phyloP scores from a whole-genome alignment of 1,284 basidiomycete genomes.

The Ustilago tritici region DNA sequence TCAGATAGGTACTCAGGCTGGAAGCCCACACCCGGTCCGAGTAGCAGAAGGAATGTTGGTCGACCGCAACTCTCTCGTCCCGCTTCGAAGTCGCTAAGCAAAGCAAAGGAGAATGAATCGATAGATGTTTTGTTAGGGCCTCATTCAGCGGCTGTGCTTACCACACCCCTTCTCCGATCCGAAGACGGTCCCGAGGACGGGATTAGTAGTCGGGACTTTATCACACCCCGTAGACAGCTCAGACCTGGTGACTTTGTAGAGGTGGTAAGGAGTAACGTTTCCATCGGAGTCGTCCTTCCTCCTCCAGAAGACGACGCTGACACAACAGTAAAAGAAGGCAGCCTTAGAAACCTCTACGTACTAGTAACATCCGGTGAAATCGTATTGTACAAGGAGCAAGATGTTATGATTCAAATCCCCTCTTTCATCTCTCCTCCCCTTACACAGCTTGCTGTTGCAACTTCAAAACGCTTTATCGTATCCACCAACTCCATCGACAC shows the following conservation, averaged over 20 bases:
- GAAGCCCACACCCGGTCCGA: constrained; percentile 40
- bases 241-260: constrained; percentile 52
- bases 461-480: constrained; percentile 22
- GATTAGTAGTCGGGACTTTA: constrained; percentile 22
- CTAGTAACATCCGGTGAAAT: constrained; percentile 37
- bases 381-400: constrained; percentile 32
- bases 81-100: constrained; percentile 13
- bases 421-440: constrained; percentile 27
- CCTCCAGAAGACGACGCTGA: constrained; percentile 12
- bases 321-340: neutral
- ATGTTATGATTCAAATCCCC: constrained; percentile 52
- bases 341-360: constrained; percentile 31
- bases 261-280: constrained; percentile 9
- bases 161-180: constrained; percentile 9
- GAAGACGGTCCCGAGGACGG: neutral
- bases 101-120: constrained; percentile 4
- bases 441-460: constrained; percentile 6
- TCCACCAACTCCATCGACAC: constrained; percentile 23
- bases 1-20: constrained; percentile 39
- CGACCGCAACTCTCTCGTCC: constrained; percentile 29
- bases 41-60: constrained; percentile 29
- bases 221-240: constrained; percentile 27
- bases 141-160: constrained; percentile 20
- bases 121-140: constrained; percentile 26
- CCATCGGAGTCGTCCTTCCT: constrained; percentile 27